Base-by-base conservation (phyloP, 352 stramenopile genomes). In the Albugo laibachii region DNA sequence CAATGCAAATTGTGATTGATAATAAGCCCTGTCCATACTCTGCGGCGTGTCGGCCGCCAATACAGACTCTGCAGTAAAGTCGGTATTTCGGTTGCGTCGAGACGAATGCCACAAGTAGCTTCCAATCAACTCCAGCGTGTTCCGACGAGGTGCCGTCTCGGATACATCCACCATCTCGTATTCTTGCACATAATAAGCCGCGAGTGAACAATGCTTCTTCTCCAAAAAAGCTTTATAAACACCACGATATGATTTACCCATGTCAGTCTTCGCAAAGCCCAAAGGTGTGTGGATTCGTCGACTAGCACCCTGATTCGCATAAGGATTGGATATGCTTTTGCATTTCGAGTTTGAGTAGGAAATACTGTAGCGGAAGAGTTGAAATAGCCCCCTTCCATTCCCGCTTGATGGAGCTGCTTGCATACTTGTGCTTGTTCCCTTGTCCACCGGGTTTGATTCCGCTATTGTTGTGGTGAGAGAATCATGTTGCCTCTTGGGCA, bases 71-170 rank as follows among this genome's bases (percentile, higher is more conserved):
- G 41, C 4, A 41, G 34, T 15, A 18, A 36, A 45, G 36, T 56
- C 24, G 13, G 40, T 53, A 19, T 49, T 50, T 1, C 34, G 45
- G 8, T 52, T 58, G 39, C 57, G 54, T 27, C 51, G 18, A 2
- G 50, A 60, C 16, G 50, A 47, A 41, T 54, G 56, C 45, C 65
- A 61, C 18, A 87, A 54, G 49, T 87, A 84, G 31, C 74, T 80
- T 8, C 66, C 74, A 13, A 87, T 55, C 37, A 87, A 41, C 49
- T 87, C 74, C 2, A 84, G 41, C 5, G 69, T 84, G 47, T 87
- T 84, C 13, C 69, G 70, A 20, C 69, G 60, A 13, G 55, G 49
- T n/a, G 48, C 34, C 13, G 54, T 45, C 4, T 45, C 34, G 10
- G 47, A 44, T 2, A 70, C 40, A 13, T 83, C 74, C 2, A 61